These are phyloP conservation scores for Malus hybrid DNA, from an alignment of 331 rosid genomes.

Conservation along the genomic window DNA sequence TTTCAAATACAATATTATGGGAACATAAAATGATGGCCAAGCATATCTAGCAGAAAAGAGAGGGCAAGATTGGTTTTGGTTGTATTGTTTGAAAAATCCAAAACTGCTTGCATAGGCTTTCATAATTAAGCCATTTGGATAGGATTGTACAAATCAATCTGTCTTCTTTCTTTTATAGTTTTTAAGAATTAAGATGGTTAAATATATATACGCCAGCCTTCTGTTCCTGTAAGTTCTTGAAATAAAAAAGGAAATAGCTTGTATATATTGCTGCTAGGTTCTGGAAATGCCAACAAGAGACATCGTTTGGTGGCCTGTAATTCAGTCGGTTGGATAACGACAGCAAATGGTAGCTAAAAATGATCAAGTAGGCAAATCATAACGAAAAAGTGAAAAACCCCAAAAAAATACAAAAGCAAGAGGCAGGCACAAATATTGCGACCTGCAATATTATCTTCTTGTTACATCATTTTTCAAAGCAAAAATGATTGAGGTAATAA, in stretches of 20 bases:
- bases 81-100: not conserved
- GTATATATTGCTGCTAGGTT: not conserved
- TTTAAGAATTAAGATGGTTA: not conserved
- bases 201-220: not conserved
- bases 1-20: not conserved
- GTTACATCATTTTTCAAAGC: slow-evolving; percentile 31
- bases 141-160: not conserved
- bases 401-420: not conserved
- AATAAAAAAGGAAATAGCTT: not conserved
- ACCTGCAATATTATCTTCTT: slow-evolving; percentile 2
- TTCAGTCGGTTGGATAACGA: not conserved
- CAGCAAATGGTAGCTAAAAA: not conserved
- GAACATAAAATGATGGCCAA: slow-evolving; percentile 17
- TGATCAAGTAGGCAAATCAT: not conserved
- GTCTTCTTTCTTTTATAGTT: not conserved
- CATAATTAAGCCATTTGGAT: not conserved
- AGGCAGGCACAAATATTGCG: slow-evolving; percentile 8
- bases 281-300: not conserved
- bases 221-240: not conserved
- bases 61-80: not conserved
- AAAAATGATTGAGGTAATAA: slow-evolving; percentile 45
- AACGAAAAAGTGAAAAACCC: not conserved
- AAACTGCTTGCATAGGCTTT: slow-evolving; percentile 3
- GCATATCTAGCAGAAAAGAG: slow-evolving; percentile 11
- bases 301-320: not conserved